Conservation (phyloP, 495 filamentous ascomycete species). For the Trichocladium uniseriatum region DNA sequence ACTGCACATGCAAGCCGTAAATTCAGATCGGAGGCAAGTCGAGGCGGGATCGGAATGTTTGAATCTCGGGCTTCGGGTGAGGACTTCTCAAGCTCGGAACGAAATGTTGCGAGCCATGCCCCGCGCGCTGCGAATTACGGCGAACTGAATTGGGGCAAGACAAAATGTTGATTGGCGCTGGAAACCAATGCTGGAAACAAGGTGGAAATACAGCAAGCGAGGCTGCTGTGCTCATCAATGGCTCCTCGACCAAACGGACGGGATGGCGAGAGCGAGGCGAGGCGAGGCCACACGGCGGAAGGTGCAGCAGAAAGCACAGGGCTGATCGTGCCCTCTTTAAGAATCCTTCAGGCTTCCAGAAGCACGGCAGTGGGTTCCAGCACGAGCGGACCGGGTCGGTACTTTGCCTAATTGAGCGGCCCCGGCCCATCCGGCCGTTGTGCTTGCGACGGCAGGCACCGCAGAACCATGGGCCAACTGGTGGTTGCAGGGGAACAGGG, state of each 20-base stretch:
- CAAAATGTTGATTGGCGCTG: too few species aligned
- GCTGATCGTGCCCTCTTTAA: conserved; percentile 2
- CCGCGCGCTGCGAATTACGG: neutral
- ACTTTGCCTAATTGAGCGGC: conserved; percentile 5
- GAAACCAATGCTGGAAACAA: too few species aligned
- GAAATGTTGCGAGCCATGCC: conserved; percentile 16
- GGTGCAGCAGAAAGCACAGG: neutral
- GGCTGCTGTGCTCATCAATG: too few species aligned
- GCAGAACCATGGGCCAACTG: too few species aligned
- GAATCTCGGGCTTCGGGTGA: conserved; percentile 5
- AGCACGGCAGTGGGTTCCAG: neutral
- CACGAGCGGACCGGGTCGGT: neutral
- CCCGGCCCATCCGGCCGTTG: conserved; percentile 7
- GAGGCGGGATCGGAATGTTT: neutral
- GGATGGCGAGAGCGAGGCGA: too few species aligned
- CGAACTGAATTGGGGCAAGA: neutral
- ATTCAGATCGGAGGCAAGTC: too few species aligned
- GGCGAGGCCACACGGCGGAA: neutral
- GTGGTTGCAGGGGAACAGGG: neutral
- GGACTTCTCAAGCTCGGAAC: conserved; percentile 12
- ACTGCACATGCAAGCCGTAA: too few species aligned
- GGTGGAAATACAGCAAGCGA: too few species aligned
- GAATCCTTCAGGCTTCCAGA: conserved; percentile 2
- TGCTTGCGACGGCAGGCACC: too few species aligned
- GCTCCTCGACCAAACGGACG: neutral